Evolutionary conservation across 148 eudicot species (phyloP), one percentile per base, ranked within the genome.

Genomic region (Silene conica): DNA sequence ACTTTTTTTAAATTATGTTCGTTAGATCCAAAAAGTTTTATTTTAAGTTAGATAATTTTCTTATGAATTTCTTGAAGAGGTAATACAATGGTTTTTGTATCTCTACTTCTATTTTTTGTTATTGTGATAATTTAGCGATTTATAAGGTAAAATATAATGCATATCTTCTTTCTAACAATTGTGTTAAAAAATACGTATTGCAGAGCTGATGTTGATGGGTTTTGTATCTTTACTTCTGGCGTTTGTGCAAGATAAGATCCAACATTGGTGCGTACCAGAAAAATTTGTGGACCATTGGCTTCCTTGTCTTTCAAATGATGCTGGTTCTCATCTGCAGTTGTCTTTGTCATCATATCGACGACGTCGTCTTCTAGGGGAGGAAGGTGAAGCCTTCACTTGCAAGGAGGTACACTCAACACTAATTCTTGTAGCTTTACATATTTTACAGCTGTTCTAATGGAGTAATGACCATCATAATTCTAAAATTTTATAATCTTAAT

Each of bases 171-270:
- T 15, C 26, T 70, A 15, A 46, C 46, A 13, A 4, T 0, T 23
- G n/a, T 4, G 8, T 28, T 28, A n/a, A 19, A 21, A 54, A 55
- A 12, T 1, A 5, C 52, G 21, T 16, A 1, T 8, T 71, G 45
- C 79, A 80, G 83, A 80, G 73, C 64, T 80, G 76, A 80, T 80
- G 83, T 25, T 81, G 18, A 69, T 81, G 77, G 80, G 83, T 8
- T 81, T 81, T 26, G 55, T 81, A 62, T 77, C 83, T n/a, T 60
- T 81, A 20, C 14, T 81, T 59, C 80, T 81, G 6, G 80, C 77
- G 58, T 69, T 81, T 57, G 50, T 81, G 43, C 83, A 81, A 77
- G 80, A 69, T 8, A 25, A 73, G 1, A 45, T 81, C 64, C 58
- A 21, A 15, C 58, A 23, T 18, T 62, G 55, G 60, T 81, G 83